These are phyloP conservation scores for Phytophthora constricta DNA, from an alignment of 352 stramenopile genomes.

Conservation along the genomic window DNA sequence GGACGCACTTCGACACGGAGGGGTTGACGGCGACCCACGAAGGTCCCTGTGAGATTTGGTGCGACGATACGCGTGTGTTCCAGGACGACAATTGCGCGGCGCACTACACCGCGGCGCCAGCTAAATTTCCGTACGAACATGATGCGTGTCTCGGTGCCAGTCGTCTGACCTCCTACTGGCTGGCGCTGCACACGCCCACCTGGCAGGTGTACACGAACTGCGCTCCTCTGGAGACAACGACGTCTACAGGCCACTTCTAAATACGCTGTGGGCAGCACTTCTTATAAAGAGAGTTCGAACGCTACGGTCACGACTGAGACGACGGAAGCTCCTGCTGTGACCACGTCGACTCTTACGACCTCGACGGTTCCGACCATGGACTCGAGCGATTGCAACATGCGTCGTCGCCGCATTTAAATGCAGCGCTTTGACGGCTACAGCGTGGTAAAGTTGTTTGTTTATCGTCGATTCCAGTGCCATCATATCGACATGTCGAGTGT, in stretches of 20 bases:
- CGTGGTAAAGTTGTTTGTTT: conserved; percentile 13
- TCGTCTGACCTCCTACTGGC: conserved; percentile 50
- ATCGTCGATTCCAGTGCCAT: background rate
- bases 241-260: conserved; percentile 15
- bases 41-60: conserved; percentile 45
- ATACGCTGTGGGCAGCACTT: conserved; percentile 21
- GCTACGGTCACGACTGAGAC: conserved; percentile 8
- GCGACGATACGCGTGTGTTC: conserved; percentile 25
- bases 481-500: too few relatives aligned
- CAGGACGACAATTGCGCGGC: conserved; percentile 19
- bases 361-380: conserved; percentile 9
- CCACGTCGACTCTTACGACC: background rate
- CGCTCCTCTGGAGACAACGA: conserved; percentile 17
- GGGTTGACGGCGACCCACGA: conserved; percentile 41
- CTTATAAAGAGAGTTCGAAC: conserved; percentile 10
- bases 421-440: background rate
- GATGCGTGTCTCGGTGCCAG: conserved; percentile 33
- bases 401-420: conserved; percentile 8
- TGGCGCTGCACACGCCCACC: conserved; percentile 41
- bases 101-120: conserved; percentile 19
- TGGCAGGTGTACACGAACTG: conserved; percentile 57
- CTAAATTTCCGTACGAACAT: conserved; percentile 33
- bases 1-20: conserved; percentile 31
- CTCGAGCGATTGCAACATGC: conserved; percentile 15
- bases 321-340: conserved; percentile 18